Evolutionary conservation across 140 eudicot genomes (phyloP).

Genomic region (Eryngium alpinum): DNA sequence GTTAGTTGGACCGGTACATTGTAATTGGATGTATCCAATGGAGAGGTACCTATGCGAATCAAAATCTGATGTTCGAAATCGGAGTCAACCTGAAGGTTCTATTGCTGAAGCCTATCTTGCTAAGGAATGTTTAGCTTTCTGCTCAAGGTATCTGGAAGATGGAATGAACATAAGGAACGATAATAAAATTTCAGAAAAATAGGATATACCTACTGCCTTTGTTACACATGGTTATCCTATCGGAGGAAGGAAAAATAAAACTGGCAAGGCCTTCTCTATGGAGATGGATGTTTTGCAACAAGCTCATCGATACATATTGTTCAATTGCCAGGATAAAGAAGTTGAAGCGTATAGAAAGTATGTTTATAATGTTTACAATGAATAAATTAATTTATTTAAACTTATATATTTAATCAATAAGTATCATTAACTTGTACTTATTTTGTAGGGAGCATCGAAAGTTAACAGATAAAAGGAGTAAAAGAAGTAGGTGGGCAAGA

Average conservation of each 20-base stretch:
- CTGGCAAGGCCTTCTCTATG: not conserved
- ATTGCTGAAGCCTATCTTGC: slow-evolving; percentile 18
- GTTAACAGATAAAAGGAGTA: not conserved
- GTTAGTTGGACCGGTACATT: not conserved
- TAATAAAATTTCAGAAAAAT: no score
- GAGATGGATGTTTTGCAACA: not conserved
- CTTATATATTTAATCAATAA: no score
- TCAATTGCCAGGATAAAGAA: slow-evolving; percentile 6
- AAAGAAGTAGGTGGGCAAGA: not conserved
- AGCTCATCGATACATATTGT: slow-evolving; percentile 18
- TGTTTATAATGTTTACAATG: no score
- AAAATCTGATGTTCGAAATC: not conserved
- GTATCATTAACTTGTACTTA: no score
- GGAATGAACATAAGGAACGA: not conserved
- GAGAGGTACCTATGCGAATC: slow-evolving; percentile 2
- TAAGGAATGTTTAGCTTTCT: slow-evolving; percentile 5
- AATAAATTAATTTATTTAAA: no score
- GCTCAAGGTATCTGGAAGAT: not conserved
- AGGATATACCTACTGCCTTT: no score
- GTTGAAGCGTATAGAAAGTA: not conserved
- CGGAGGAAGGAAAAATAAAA: not conserved
- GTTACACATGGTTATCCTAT: not conserved
- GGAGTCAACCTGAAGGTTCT: slow-evolving; percentile 11
- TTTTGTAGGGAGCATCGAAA: not conserved
- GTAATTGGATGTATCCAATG: not conserved